Percentiles rank a stretch among this genome's conserved stretches.
Conservation (phyloP, 768 basidiomycete species). For the Mycena capillaripes region DNA sequence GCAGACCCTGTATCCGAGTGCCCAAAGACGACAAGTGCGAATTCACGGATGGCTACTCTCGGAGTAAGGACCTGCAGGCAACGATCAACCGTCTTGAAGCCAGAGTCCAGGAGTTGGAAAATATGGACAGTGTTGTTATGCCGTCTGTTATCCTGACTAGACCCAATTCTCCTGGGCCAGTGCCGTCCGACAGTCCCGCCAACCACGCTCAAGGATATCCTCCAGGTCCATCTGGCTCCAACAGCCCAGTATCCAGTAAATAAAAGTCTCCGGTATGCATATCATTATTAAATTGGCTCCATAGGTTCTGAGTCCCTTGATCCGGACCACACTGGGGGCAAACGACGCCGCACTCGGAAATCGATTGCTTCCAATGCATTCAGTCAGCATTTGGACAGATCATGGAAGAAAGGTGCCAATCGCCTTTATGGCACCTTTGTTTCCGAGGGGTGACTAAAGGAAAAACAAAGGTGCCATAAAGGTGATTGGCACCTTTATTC, state of each 20-base stretch:
- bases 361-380: too few relatives aligned
- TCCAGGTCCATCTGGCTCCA: conserved; percentile 20
- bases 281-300: not conserved
- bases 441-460: too few relatives aligned
- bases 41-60: conserved; percentile 57
- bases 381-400: too few relatives aligned
- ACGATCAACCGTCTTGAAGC: conserved; percentile 53
- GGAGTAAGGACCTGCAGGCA: conserved; percentile 56
- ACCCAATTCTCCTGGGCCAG: not conserved
- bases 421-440: too few relatives aligned
- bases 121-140: conserved; percentile 37
- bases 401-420: too few relatives aligned
- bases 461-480: too few relatives aligned
- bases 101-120: conserved; percentile 54
- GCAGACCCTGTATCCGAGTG: conserved; percentile 56
- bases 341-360: too few relatives aligned
- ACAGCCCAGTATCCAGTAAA: conserved; percentile 22
- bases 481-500: too few relatives aligned
- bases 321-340: too few relatives aligned
- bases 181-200: not conserved
- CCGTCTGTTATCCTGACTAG: conserved; percentile 24
- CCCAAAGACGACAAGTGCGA: conserved; percentile 60
- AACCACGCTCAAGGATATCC: conserved; percentile 10
- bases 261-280: not conserved
- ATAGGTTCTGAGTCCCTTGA: too few relatives aligned